Base-by-base conservation (phyloP, 2,329 filamentous ascomycete species). In the Xylaria sp. region DNA sequence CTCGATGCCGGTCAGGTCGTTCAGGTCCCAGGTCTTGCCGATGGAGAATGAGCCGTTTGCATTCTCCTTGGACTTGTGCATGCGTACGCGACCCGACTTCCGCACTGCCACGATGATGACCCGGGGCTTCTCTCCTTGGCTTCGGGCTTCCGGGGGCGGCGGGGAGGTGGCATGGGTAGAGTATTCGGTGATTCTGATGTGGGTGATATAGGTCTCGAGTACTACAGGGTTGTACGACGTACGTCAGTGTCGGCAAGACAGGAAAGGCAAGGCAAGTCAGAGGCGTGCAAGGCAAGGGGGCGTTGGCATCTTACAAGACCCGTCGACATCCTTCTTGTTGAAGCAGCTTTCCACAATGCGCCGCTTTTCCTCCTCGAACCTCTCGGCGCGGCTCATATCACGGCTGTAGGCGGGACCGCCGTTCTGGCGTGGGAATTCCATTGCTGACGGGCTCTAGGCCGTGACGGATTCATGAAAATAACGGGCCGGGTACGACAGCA, bases 31-130 rank as follows among this genome's bases (percentile, higher is more conserved):
- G 2, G 94, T 96, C 76, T 99, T 99, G 62, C 94, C 94, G 63
- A 99, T 96, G 18, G 93, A 97, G 73, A 97, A 99, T 20, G 90
- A 86, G 51, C 92, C 92, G 71, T 96, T 97, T 51, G 84, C 80
- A 71, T 99, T 99, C 76, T 99, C 94, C 65, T 96, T 88, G 53
- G 92, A 93, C 74, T 99, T 99, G 79, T 99, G 94, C 78, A 99
- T 86, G 67, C 92, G 90, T 45, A 99, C 93, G 56, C 92, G 84
- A 50, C 93, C 94, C 1, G 93, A 96, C 67, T 91, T 94, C 57
- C 91, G 86, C 56, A 99, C 94, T 9, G 93, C 89, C 62, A 99
- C 88, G 62, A 99, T 92, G 69, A 99, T 95, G 62, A 96, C 82
- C 66, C 94, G 86, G 44, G 88, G 84, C 73, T 99, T 99, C 73